These are phyloP conservation scores for Mentha longifolia DNA, from an alignment of 257 asterid species.

Conservation along the genomic window DNA sequence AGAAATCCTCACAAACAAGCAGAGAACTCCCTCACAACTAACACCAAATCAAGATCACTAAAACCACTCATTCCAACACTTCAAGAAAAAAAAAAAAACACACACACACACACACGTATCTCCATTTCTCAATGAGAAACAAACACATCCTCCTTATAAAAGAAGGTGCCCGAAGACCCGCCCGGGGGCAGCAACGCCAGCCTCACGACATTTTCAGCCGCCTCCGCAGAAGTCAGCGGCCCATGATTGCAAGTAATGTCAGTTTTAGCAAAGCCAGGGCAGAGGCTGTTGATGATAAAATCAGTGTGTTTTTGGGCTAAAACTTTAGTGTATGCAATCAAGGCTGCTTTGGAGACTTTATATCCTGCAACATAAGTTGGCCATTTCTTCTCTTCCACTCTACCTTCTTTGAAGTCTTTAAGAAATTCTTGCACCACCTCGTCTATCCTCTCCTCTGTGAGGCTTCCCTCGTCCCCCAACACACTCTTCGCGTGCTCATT, in stretches of 20 bases:
- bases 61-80: not conserved
- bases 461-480: constrained; percentile 38
- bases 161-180: constrained; percentile 50
- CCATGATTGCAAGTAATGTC: constrained; percentile 27
- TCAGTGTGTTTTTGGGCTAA: constrained; percentile 42
- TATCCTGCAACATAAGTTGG: constrained; percentile 47
- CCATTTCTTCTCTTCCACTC: constrained; percentile 47
- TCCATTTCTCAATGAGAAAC: not conserved
- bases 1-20: too few relatives aligned
- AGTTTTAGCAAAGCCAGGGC: constrained; percentile 60
- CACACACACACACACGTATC: not conserved
- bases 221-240: too few relatives aligned
- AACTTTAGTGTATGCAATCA: constrained; percentile 52
- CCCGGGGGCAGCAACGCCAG: constrained; percentile 13
- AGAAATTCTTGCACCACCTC: constrained; percentile 47
- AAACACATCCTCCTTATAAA: constrained; percentile 7
- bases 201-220: too few relatives aligned
- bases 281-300: constrained; percentile 41
- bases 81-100: too few relatives aligned
- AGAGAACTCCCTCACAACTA: not conserved
- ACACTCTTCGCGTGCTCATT: constrained; percentile 49
- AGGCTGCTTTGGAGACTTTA: constrained; percentile 52
- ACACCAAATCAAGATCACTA: not conserved
- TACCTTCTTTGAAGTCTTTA: constrained; percentile 43
- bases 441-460: constrained; percentile 46